phyloP scores from a whole-genome alignment of 257 asterid species.

The Nicotiana knightiana region DNA sequence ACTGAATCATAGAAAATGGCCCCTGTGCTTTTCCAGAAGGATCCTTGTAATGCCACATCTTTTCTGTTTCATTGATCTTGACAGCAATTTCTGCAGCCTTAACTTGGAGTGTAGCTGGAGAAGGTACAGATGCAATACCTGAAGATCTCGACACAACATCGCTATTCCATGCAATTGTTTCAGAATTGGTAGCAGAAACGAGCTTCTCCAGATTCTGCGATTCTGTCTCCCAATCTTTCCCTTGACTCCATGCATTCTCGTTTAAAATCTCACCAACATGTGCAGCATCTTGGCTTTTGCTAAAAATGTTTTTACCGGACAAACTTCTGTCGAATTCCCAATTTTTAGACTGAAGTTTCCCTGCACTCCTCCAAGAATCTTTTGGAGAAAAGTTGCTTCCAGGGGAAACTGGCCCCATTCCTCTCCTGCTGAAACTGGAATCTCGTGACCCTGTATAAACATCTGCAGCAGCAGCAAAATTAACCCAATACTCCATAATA shows the following conservation, averaged over 20 bases:
- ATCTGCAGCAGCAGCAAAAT: conserved; percentile 34
- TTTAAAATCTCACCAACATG: conserved; percentile 36
- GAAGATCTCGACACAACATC: conserved; percentile 32
- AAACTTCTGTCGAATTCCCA: conserved; percentile 43
- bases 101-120: conserved; percentile 34
- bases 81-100: conserved; percentile 34
- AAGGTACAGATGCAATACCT: conserved; percentile 31
- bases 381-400: conserved; percentile 48
- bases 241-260: conserved; percentile 53
- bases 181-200: conserved; percentile 30
- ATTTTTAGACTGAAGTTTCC: conserved; percentile 32
- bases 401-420: conserved; percentile 64
- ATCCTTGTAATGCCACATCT: conserved; percentile 83
- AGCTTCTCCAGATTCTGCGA: conserved; percentile 32
- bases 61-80: conserved; percentile 78
- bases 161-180: conserved; percentile 33
- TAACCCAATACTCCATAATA: too few relatives aligned
- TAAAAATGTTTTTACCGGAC: conserved; percentile 37
- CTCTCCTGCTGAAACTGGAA: conserved; percentile 64
- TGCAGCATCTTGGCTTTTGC: conserved; percentile 23
- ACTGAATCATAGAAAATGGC: conserved; percentile 83
- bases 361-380: conserved; percentile 52
- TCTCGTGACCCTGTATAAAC: conserved; percentile 55
- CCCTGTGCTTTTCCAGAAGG: conserved; percentile 98
- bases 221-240: conserved; percentile 47